Conservation (phyloP, 2,329 filamentous ascomycete species). For the Myriosclerotinia duriaeana region DNA sequence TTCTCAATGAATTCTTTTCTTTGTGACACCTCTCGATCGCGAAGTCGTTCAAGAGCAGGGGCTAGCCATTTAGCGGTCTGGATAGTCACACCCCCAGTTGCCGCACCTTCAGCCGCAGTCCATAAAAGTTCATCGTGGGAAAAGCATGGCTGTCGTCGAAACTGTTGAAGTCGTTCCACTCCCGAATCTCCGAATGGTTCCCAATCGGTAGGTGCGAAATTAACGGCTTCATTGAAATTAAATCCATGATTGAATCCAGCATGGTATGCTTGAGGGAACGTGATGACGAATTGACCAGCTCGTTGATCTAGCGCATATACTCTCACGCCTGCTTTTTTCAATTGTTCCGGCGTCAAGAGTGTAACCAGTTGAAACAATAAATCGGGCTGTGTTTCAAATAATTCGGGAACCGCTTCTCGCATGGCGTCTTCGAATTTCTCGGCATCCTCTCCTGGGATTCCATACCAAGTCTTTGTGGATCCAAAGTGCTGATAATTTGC, state of each 20-base stretch:
- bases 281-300: conserved; percentile 93
- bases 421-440: conserved; percentile 95
- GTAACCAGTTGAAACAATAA: conserved; percentile 97
- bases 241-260: conserved; percentile 98
- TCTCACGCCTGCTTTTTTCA: conserved; percentile 87
- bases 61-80: conserved; percentile 94
- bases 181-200: conserved; percentile 86
- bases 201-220: conserved; percentile 95
- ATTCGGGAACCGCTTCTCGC: conserved; percentile 88
- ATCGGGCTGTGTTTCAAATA: conserved; percentile 96
- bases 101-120: conserved; percentile 80
- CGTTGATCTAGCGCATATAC: conserved; percentile 96
- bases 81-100: conserved; percentile 64
- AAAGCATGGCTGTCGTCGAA: conserved; percentile 91
- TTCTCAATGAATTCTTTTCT: conserved; percentile 67
- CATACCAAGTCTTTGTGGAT: conserved; percentile 98
- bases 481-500: conserved; percentile 98
- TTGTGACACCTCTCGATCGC: conserved; percentile 67
- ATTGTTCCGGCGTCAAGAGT: conserved; percentile 84
- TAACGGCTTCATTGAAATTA: conserved; percentile 98
- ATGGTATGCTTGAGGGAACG: conserved; percentile 95
- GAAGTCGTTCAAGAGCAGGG: conserved; percentile 78
- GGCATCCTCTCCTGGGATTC: conserved; percentile 89
- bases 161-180: conserved; percentile 81
- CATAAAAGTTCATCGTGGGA: conserved; percentile 93